Evolutionary conservation across 495 filamentous ascomycete genomes (phyloP).

Genomic region (Xylaria nigripes): DNA sequence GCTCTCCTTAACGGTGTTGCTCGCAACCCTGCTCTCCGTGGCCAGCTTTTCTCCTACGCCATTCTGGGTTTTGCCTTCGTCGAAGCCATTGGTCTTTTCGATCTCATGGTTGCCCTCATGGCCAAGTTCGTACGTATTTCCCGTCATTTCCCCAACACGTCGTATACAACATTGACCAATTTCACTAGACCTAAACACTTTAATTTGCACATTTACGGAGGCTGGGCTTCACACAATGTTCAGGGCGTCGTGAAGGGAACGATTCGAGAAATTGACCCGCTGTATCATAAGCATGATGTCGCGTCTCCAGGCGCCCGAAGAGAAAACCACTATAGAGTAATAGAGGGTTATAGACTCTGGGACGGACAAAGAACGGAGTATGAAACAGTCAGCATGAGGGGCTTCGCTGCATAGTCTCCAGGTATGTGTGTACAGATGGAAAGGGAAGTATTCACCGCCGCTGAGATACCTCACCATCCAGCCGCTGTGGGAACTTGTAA

Average conservation of each 20-base stretch:
- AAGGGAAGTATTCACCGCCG: constrained; percentile 2
- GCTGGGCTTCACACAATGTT: constrained; percentile 20
- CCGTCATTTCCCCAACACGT: neutral
- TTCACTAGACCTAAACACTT: constrained; percentile 22
- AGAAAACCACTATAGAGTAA: constrained; percentile 28
- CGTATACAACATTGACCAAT: constrained; percentile 4
- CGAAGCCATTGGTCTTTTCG: constrained; percentile 89
- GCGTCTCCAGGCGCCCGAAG: constrained; percentile 21
- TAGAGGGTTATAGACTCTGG: constrained; percentile 24
- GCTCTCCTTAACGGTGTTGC: constrained; percentile 74
- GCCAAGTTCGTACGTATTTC: constrained; percentile 55
- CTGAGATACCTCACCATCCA: neutral
- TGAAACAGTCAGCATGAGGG: constrained; percentile 6
- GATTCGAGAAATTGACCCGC: constrained; percentile 13
- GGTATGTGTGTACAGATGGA: constrained; percentile 12
- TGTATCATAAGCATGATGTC: constrained; percentile 13
- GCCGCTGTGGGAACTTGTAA: constrained; percentile 7
- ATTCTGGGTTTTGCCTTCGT: constrained; percentile 92
- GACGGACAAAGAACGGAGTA: constrained; percentile 13
- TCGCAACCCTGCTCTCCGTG: constrained; percentile 83
- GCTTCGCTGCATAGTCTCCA: constrained; percentile 6
- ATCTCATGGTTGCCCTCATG: constrained; percentile 88
- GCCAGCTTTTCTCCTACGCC: constrained; percentile 88
- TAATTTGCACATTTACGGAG: constrained; percentile 24
- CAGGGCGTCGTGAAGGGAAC: constrained; percentile 18